Base-by-base conservation (phyloP, 176 grass and related monocot species). In the Olyra latifolia region DNA sequence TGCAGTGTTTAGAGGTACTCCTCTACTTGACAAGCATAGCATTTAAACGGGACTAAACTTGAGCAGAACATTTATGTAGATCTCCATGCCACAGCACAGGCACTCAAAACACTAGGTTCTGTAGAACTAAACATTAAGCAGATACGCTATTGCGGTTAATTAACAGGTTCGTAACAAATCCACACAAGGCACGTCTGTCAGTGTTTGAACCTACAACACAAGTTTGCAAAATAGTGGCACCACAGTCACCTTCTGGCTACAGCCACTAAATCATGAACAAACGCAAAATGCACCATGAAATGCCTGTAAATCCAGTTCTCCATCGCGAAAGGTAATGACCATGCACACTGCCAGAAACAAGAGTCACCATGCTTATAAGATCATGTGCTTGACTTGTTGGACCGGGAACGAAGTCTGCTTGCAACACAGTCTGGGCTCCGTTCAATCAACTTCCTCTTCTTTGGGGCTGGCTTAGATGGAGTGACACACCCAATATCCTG, bases 401-500 rank as follows among this genome's bases (percentile, higher is more conserved):
- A 69, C 15, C 54, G 54, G 38, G 85, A 82, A 48, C 69, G 67
- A 60, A 90, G 69, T 72, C 85, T 93, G 81, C 84, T 85, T 29
- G 88, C 84, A 41, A 90, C 71, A 53, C 81, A 82, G n/a, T 83
- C 82, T 29, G 81, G 77, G 74, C 42, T 88, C 54, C 32, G 46
- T 67, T 85, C 85, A 12, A 73, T 40, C 30, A 27, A 53, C 80
- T 89, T 89, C 44, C 77, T 84, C 81, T 79, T 87, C 72, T 77
- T 77, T 44, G 56, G 9, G 4, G 14, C 3, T 6, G 30, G 42
- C 84, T 87, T 87, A 1, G 76, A 62, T 69, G 78, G 73, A 78
- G 56, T 89, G 3, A 11, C 61, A 68, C 74, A 86, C 6, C 81
- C 75, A 20, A 38, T 40, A 30, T 66, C 80, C 45, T 80, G 78